These are phyloP conservation scores for Talaromyces sp. DNA, from an alignment of 2,329 filamentous ascomycete species.

Conservation along the genomic window DNA sequence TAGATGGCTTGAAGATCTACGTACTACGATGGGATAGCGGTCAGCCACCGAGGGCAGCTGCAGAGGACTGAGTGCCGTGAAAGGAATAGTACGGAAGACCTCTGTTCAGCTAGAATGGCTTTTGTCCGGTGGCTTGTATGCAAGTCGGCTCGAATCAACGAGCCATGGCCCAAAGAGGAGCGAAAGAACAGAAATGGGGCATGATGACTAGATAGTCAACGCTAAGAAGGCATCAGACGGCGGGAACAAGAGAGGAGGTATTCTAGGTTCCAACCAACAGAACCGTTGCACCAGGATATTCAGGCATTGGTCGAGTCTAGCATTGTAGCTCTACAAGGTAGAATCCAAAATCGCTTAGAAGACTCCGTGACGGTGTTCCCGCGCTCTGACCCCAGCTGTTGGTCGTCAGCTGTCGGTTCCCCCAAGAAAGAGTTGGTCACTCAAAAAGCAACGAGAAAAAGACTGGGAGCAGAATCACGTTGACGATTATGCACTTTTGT, in stretches of 20 bases:
- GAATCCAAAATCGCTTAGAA: neutral
- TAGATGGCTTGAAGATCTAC: slow-evolving; percentile 7
- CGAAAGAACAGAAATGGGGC: neutral
- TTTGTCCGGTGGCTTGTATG: neutral
- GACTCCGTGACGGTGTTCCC: no score
- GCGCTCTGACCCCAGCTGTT: neutral
- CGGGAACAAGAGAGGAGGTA: neutral
- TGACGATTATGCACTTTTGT: neutral
- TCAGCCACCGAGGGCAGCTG: neutral
- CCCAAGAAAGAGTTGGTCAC: neutral
- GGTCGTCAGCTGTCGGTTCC: neutral
- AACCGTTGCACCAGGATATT: neutral
- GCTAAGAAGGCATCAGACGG: slow-evolving; percentile 3
- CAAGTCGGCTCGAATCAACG: neutral
- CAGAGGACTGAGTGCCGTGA: neutral
- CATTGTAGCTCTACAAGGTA: neutral
- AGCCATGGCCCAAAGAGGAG: neutral
- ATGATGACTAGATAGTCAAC: neutral
- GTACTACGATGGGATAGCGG: slow-evolving; percentile 6
- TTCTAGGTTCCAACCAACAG: neutral
- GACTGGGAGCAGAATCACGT: slow-evolving; percentile 3
- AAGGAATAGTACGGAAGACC: neutral
- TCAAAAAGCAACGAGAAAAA: neutral
- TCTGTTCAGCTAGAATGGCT: neutral
- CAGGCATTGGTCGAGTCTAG: neutral